Conservation (phyloP, 306 rosid genomes). For the Malus sylvestris region DNA sequence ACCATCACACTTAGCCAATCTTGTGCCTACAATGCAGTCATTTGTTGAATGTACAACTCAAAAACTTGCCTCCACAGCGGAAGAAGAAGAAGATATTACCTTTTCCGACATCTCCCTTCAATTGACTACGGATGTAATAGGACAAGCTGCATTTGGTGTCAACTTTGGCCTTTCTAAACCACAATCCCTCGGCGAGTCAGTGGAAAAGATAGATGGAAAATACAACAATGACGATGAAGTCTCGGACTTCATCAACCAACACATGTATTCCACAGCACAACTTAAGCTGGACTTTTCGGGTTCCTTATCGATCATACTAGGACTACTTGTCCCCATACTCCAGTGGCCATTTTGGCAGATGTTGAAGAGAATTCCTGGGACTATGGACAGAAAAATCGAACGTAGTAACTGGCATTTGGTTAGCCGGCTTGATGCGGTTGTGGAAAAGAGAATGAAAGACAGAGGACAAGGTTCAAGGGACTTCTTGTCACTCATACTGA, state of each 20-base stretch:
- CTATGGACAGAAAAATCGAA: conserved; percentile 88
- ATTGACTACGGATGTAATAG: conserved; percentile 75
- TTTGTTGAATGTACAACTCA: conserved; percentile 63
- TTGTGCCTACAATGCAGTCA: conserved; percentile 83
- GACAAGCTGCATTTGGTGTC: conserved; percentile 90
- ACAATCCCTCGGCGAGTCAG: conserved; percentile 26
- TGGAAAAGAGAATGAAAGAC: conserved; percentile 51
- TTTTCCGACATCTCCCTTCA: conserved; percentile 70
- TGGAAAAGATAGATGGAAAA: conserved; percentile 1
- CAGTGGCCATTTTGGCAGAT: conserved; percentile 83
- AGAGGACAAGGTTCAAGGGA: conserved; percentile 51
- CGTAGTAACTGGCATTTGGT: conserved; percentile 43
- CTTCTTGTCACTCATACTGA: conserved; percentile 65
- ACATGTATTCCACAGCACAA: conserved; percentile 75
- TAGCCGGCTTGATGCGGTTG: conserved; percentile 65
- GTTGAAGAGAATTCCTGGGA: conserved; percentile 74
- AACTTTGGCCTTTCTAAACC: conserved; percentile 65
- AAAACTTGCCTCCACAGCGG: conserved; percentile 36
- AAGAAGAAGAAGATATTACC: conserved; percentile 32
- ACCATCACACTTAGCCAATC: conserved; percentile 62
- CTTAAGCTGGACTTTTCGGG: conserved; percentile 93
- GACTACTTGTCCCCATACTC: conserved; percentile 65
- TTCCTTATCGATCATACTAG: conserved; percentile 79
- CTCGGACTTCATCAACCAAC: conserved; percentile 71
- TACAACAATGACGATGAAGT: conserved; percentile 20